A percentile compares a stretch with the other conserved stretches of the same genome.
Conservation (phyloP, 73 alveolate genomes). For the Tetrahymena elliotti region DNA sequence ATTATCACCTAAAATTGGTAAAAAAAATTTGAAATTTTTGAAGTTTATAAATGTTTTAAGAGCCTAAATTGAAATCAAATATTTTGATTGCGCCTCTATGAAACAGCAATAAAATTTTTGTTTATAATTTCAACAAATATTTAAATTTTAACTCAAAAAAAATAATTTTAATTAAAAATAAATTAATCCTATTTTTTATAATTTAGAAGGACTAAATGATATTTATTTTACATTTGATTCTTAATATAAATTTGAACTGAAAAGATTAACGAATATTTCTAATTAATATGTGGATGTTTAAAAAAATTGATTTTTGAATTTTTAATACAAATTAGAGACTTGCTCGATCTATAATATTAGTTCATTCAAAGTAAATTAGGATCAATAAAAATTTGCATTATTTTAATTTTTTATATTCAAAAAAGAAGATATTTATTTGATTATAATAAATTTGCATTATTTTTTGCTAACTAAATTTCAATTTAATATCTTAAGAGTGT, state of each 20-base stretch:
- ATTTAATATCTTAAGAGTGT: neutral
- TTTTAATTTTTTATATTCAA: neutral
- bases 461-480: neutral
- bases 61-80: neutral
- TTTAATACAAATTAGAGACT: neutral
- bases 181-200: neutral
- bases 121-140: too few relatives aligned
- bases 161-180: neutral
- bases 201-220: neutral
- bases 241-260: neutral
- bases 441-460: neutral
- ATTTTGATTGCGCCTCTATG: neutral
- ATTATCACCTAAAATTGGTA: neutral
- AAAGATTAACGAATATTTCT: neutral
- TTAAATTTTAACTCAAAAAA: neutral
- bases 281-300: neutral
- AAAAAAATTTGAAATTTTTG: neutral
- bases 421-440: neutral
- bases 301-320: neutral
- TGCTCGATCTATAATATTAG: too few relatives aligned
- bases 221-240: too few relatives aligned
- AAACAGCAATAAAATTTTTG: neutral
- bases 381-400: neutral
- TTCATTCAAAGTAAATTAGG: neutral
- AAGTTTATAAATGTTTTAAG: neutral